Conservation (phyloP, 2,329 filamentous ascomycete genomes). For the Alternaria viburni region DNA sequence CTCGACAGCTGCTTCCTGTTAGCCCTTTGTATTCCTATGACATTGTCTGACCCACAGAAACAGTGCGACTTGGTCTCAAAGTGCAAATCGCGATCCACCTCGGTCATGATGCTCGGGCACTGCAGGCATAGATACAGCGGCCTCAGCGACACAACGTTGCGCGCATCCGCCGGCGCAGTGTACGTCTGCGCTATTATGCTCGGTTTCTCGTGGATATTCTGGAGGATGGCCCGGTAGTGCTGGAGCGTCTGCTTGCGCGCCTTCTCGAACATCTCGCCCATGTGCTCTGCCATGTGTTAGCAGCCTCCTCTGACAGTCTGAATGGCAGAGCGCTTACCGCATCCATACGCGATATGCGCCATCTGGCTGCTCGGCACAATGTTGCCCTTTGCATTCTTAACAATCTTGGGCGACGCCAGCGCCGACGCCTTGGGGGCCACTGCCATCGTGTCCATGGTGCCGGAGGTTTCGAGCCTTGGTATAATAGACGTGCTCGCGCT, state of each 20-base stretch:
- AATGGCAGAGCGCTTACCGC: constrained; percentile 39
- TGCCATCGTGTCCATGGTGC: constrained; percentile 49
- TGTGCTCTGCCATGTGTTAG: constrained; percentile 65
- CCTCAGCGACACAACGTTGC: constrained; percentile 59
- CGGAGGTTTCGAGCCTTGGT: constrained; percentile 8
- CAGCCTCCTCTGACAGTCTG: background rate
- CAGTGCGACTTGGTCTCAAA: constrained; percentile 72
- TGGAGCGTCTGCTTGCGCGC: constrained; percentile 72
- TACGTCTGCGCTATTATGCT: constrained; percentile 71
- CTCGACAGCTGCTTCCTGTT: constrained; percentile 69
- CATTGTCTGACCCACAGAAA: constrained; percentile 64
- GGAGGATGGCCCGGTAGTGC: constrained; percentile 74
- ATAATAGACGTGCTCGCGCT: background rate
- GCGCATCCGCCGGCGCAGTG: constrained; percentile 58
- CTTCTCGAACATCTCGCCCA: constrained; percentile 71
- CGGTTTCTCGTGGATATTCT: constrained; percentile 72
- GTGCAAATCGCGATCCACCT: constrained; percentile 71
- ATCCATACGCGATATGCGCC: constrained; percentile 52
- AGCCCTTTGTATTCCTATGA: constrained; percentile 9
- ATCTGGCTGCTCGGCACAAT: constrained; percentile 49
- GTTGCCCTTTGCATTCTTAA: constrained; percentile 51
- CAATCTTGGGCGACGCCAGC: constrained; percentile 52
- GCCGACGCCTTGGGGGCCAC: constrained; percentile 48
- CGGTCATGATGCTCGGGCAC: constrained; percentile 71
- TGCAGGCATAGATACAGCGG: constrained; percentile 66